These are phyloP conservation scores for Tranzscheliella williamsii DNA, from an alignment of 1,284 basidiomycete genomes.

Conservation along the genomic window DNA sequence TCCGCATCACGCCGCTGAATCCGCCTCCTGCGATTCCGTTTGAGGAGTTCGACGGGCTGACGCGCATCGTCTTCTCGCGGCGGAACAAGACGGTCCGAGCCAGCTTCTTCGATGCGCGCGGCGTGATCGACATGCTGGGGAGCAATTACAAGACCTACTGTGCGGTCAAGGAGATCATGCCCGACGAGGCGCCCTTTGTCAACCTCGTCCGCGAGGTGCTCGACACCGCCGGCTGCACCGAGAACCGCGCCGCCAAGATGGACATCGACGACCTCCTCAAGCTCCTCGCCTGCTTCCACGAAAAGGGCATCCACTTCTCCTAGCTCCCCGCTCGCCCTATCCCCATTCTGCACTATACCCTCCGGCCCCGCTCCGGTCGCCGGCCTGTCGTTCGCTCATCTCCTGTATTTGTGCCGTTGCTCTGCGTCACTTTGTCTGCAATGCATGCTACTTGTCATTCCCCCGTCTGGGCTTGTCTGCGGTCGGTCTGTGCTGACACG, in stretches of 20 bases:
- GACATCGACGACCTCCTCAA: conserved; percentile 80
- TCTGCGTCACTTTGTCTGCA: conserved; percentile 1
- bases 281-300: conserved; percentile 77
- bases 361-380: no score
- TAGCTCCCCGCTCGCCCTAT: conserved; percentile 49
- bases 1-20: conserved; percentile 86
- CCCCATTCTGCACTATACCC: no score
- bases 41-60: conserved; percentile 95
- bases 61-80: conserved; percentile 83
- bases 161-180: conserved; percentile 67
- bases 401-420: conserved; percentile 17
- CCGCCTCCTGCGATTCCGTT: conserved; percentile 94
- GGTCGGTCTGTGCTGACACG: no score
- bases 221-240: conserved; percentile 69
- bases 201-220: conserved; percentile 76
- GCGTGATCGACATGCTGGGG: conserved; percentile 91
- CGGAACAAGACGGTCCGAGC: conserved; percentile 89
- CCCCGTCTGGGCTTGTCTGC: not conserved
- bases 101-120: conserved; percentile 80
- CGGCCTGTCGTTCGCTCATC: not conserved
- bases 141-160: conserved; percentile 94
- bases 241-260: conserved; percentile 79
- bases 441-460: conserved; percentile 4
- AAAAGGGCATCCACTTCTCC: conserved; percentile 79
- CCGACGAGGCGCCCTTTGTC: conserved; percentile 34